Percentiles rank a stretch among this genome's conserved stretches.
Evolutionary conservation across 2,329 filamentous ascomycete species (phyloP).

Genomic region (Paecilomyces fulvus): DNA sequence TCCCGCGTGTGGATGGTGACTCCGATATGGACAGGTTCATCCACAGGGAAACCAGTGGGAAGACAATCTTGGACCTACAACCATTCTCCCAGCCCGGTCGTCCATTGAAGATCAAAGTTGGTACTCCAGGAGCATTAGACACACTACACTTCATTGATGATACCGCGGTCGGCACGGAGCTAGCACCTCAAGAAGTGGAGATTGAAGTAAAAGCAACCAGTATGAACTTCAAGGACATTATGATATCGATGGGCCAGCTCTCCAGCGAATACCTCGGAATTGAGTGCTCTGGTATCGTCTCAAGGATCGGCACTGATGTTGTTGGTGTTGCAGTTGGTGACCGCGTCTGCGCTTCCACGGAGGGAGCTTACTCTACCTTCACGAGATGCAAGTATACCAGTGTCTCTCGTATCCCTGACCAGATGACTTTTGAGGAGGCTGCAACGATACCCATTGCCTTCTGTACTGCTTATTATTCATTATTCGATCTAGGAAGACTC

Average conservation of each 20-base stretch:
- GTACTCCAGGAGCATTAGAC: conserved; percentile 14
- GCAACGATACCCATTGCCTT: not conserved
- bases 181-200: conserved; percentile 10
- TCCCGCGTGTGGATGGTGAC: too few relatives aligned
- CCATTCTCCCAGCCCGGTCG: too few relatives aligned
- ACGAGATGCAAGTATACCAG: not conserved
- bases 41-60: too few relatives aligned
- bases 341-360: not conserved
- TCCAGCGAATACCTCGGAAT: conserved; percentile 10
- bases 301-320: not conserved
- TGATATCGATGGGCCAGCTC: conserved; percentile 11
- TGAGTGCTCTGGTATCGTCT: conserved; percentile 13
- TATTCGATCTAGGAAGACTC: conserved; percentile 8
- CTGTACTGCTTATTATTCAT: conserved; percentile 7
- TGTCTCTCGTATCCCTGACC: not conserved
- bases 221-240: conserved; percentile 17
- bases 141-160: conserved; percentile 18
- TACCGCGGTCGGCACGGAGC: conserved; percentile 6
- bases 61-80: too few relatives aligned
- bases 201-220: conserved; percentile 17
- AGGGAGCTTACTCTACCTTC: not conserved
- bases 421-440: not conserved
- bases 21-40: too few relatives aligned
- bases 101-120: conserved; percentile 9
- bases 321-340: not conserved